phyloP scores from a whole-genome alignment of 2,329 filamentous ascomycete genomes.

The Pseudodiploospora longispora region DNA sequence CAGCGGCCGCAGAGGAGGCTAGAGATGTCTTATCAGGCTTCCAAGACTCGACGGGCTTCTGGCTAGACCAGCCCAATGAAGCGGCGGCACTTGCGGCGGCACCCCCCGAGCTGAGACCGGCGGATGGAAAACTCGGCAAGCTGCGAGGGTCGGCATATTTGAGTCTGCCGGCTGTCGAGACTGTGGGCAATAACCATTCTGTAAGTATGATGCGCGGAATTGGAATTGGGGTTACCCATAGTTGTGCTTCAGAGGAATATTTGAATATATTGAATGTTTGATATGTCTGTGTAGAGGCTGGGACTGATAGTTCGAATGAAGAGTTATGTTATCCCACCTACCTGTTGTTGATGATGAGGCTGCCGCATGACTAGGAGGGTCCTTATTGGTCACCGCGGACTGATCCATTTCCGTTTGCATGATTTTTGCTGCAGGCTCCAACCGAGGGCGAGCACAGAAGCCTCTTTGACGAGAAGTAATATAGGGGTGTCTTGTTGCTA shows the following conservation, averaged over 20 bases:
- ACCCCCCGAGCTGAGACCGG: constrained; percentile 47
- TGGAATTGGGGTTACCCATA: too few species aligned
- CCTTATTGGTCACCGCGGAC: too few species aligned
- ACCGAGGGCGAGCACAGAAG: too few species aligned
- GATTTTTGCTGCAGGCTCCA: too few species aligned
- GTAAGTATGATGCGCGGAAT: not conserved
- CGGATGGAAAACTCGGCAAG: constrained; percentile 66
- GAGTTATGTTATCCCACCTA: too few species aligned
- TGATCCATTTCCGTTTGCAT: too few species aligned
- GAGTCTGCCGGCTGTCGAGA: constrained; percentile 36
- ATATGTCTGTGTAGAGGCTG: too few species aligned
- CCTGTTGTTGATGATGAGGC: too few species aligned
- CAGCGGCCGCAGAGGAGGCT: constrained; percentile 36
- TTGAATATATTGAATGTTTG: not conserved
- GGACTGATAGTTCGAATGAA: too few species aligned
- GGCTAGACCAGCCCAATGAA: constrained; percentile 62
- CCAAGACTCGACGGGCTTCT: constrained; percentile 58
- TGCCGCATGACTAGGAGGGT: too few species aligned
- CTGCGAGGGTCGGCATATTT: constrained; percentile 66
- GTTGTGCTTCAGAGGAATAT: not conserved
- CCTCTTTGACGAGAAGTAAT: too few species aligned
- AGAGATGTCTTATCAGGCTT: constrained; percentile 51
- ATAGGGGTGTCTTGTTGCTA: too few species aligned
- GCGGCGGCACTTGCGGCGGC: constrained; percentile 68
- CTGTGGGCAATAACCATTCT: constrained; percentile 10